Percentiles rank a stretch among this genome's conserved stretches.
These are phyloP conservation scores for Pseudotulostoma volvatum DNA, from an alignment of 495 filamentous ascomycete species.

Conservation along the genomic window DNA sequence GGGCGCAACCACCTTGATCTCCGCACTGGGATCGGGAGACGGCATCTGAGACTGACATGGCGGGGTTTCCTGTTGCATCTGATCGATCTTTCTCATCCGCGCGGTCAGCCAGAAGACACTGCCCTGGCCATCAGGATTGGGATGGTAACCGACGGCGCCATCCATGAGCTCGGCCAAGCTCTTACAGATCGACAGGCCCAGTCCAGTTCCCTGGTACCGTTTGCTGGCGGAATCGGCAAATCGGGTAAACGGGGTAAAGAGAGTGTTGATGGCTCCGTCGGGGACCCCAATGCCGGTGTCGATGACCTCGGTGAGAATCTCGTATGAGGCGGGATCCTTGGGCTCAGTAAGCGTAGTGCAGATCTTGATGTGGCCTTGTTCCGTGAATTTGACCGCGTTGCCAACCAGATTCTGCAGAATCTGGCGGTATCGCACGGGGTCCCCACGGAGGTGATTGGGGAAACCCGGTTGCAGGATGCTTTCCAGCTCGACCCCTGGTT, in stretches of 20 bases:
- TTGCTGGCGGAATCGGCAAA: slow-evolving; percentile 64
- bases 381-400: slow-evolving; percentile 82
- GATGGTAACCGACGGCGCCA: slow-evolving; percentile 46
- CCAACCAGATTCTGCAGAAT: slow-evolving; percentile 75
- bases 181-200: slow-evolving; percentile 71
- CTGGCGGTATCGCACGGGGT: slow-evolving; percentile 64
- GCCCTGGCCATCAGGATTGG: slow-evolving; percentile 35
- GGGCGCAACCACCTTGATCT: slow-evolving; percentile 18
- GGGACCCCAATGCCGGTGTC: slow-evolving; percentile 80
- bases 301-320: slow-evolving; percentile 39
- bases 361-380: slow-evolving; percentile 46
- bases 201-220: slow-evolving; percentile 64
- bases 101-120: slow-evolving; percentile 46
- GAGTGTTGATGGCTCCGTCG: slow-evolving; percentile 48
- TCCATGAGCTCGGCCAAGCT: slow-evolving; percentile 70
- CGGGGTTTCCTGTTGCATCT: not conserved
- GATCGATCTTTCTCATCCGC: slow-evolving; percentile 28
- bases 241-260: slow-evolving; percentile 79
- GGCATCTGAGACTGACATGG: not conserved
- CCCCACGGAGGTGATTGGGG: slow-evolving; percentile 34
- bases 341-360: slow-evolving; percentile 34
- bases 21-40: slow-evolving; percentile 5
- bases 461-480: slow-evolving; percentile 33
- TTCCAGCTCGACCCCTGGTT: slow-evolving; percentile 40
- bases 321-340: slow-evolving; percentile 22